Evolutionary conservation across 345 rosid species (phyloP), one percentile per base, ranked within the genome.

Genomic region (Pugionium cornutum): DNA sequence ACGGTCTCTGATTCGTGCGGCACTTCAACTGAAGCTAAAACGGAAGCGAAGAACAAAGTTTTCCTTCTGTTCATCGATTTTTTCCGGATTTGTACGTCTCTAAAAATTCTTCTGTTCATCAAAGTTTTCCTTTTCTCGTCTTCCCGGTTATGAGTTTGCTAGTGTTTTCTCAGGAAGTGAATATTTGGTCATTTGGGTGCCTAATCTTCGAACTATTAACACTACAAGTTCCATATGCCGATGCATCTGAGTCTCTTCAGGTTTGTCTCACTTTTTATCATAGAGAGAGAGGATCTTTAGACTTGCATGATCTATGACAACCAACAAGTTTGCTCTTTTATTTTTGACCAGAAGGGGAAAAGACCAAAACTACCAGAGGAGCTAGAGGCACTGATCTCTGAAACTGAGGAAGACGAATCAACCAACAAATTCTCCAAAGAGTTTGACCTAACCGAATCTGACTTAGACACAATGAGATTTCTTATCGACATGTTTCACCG

Each of bases 131-230:
- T 4, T 5, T 57, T 43, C 65, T 71, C 3, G 10, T 42, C 47
- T 36, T 62, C 41, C 29, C 0, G 32, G 42, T 62, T 29, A 39
- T 58, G 39, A 82, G 62, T 57, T 65, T 25, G 41, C 26, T 81
- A 52, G 44, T 73, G 6, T 54, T 41, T 7, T 77, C 18, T 72
- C 89, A 94, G 99, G 97, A 88, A 76, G 95, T 90, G 70, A 97
- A 94, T 66, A 82, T 92, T 40, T 92, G 98, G 98, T 92, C 98
- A 35, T 92, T 82, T 18, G 99, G 99, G 50, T 94, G 99, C 74
- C 63, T 94, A 58, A 84, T 89, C 70, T 79, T 83, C 5, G 96
- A 94, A 75, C 70, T 94, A 72, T 71, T 94, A 85, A 94, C 99
- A 39, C 83, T 94, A 74, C 80, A 83, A 63, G 72, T 82, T 62